Evolutionary conservation across 805 yeast genomes (phyloP).

Genomic region (Lachancea quebecensis): DNA sequence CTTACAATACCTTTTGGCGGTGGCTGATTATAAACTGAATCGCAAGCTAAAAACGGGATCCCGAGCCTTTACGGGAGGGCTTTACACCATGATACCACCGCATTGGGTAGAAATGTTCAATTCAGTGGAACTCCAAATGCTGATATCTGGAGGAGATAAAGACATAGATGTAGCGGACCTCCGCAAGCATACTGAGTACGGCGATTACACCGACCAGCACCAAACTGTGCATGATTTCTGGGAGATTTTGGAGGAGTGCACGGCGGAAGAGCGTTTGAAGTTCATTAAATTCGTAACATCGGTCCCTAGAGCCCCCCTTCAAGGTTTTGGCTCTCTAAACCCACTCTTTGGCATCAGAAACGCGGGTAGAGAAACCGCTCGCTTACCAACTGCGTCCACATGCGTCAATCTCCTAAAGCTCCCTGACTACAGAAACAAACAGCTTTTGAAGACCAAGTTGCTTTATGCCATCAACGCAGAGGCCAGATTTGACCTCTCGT

Average conservation of each 20-base stretch:
- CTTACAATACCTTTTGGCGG: conserved; percentile 64
- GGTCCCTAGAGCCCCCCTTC: conserved; percentile 82
- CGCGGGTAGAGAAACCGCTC: conserved; percentile 45
- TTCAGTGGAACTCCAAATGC: conserved; percentile 71
- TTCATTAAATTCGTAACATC: conserved; percentile 87
- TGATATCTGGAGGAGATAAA: conserved; percentile 73
- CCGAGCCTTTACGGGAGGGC: conserved; percentile 57
- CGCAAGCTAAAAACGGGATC: conserved; percentile 51
- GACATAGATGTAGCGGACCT: conserved; percentile 70
- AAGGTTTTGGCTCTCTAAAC: conserved; percentile 67
- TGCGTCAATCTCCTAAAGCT: conserved; percentile 82
- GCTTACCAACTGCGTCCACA: conserved; percentile 89
- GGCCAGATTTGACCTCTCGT: conserved; percentile 82
- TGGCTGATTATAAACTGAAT: conserved; percentile 76
- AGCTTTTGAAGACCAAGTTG: conserved; percentile 52
- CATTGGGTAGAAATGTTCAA: conserved; percentile 82
- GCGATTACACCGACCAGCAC: conserved; percentile 52
- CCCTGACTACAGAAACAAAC: conserved; percentile 70
- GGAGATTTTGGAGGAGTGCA: conserved; percentile 67
- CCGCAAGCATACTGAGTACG: conserved; percentile 52
- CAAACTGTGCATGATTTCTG: conserved; percentile 62
- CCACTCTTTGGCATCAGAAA: conserved; percentile 80
- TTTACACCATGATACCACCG: conserved; percentile 58
- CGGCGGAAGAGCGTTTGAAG: conserved; percentile 51
- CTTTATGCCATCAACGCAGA: conserved; percentile 73